phyloP scores from a whole-genome alignment of 2,329 filamentous ascomycete species.

The Blumeria hordei region DNA sequence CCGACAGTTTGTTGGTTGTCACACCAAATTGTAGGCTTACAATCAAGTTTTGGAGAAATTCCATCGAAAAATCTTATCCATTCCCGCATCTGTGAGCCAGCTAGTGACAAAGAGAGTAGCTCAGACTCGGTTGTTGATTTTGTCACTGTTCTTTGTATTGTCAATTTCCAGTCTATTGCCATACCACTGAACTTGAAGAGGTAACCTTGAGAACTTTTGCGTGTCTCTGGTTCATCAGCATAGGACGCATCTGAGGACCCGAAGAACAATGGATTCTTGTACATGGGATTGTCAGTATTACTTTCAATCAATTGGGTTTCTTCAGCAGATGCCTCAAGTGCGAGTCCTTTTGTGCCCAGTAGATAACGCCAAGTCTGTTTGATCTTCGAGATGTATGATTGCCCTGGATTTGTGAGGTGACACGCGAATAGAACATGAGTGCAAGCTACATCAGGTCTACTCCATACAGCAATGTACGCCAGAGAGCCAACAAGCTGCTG shows the following conservation, averaged over 20 bases:
- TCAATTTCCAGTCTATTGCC: no score
- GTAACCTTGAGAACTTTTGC: no score
- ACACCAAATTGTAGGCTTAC: not conserved
- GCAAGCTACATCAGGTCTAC: conserved; percentile 1
- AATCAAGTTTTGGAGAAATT: not conserved
- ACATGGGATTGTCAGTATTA: not conserved
- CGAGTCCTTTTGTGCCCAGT: not conserved
- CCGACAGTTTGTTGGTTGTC: not conserved
- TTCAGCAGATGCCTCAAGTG: not conserved
- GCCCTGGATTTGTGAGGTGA: not conserved
- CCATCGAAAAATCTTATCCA: not conserved
- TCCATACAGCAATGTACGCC: not conserved
- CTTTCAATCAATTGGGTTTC: not conserved
- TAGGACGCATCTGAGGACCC: not conserved
- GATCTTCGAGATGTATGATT: not conserved
- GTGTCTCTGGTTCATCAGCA: no score
- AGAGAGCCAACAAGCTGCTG: not conserved
- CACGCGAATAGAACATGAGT: no score
- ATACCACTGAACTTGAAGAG: no score
- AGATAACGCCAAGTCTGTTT: not conserved
- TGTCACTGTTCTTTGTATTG: not conserved
- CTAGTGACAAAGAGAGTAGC: not conserved
- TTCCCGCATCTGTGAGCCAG: not conserved
- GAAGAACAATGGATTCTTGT: not conserved
- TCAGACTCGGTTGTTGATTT: not conserved